phyloP scores from a whole-genome alignment of 352 stramenopile genomes.

The Peronospora farinosa region DNA sequence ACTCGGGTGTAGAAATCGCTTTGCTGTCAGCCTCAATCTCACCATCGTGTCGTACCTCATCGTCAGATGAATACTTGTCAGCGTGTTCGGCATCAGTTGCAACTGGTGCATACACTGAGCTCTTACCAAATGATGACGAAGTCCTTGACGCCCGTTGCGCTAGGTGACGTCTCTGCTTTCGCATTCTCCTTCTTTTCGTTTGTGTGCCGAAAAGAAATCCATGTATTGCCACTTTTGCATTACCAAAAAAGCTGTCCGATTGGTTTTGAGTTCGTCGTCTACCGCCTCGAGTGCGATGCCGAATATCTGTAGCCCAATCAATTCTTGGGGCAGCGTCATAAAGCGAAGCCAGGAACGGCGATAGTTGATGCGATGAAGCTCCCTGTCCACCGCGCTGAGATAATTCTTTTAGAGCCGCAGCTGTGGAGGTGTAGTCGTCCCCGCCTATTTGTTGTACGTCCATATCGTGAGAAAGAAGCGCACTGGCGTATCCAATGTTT shows the following conservation, averaged over 20 bases:
- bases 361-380: constrained; percentile 3
- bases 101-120: constrained; percentile 26
- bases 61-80: constrained; percentile 17
- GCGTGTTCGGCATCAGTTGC: constrained; percentile 20
- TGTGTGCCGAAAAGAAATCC: constrained; percentile 14
- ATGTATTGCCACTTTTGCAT: constrained; percentile 15
- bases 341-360: constrained; percentile 9
- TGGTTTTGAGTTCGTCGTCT: constrained; percentile 10
- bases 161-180: constrained; percentile 16
- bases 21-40: constrained; percentile 16
- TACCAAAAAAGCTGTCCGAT: constrained; percentile 20
- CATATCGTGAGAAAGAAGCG: constrained; percentile 76
- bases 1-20: constrained; percentile 16
- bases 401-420: constrained; percentile 47
- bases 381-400: constrained; percentile 19
- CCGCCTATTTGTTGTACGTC: constrained; percentile 59
- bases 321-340: constrained; percentile 4
- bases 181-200: constrained; percentile 18
- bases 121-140: constrained; percentile 15
- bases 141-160: constrained; percentile 9
- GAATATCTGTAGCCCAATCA: constrained; percentile 3
- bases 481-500: constrained; percentile 92
- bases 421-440: constrained; percentile 53
- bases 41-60: constrained; percentile 18
- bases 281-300: constrained; percentile 4